Evolutionary conservation across 164 flowering plant species (phyloP).

Genomic region (Sextonia rubra): DNA sequence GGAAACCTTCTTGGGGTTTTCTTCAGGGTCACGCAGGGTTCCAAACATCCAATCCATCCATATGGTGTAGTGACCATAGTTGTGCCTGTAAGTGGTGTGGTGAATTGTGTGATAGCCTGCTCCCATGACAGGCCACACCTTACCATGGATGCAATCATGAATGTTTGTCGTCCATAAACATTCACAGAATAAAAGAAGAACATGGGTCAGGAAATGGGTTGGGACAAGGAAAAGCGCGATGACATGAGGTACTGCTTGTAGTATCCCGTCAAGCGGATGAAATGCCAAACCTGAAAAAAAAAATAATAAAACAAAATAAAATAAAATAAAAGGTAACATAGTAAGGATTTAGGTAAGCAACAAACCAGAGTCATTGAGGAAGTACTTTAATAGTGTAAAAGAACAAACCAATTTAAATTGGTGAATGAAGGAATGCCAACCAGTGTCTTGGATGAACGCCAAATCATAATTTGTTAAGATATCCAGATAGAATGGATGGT

Average conservation of each 20-base stretch:
- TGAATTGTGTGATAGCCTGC: constrained; percentile 98
- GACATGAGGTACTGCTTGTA: constrained; percentile 87
- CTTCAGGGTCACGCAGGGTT: constrained; percentile 72
- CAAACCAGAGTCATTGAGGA: background rate
- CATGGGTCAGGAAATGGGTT: constrained; percentile 70
- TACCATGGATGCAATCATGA: constrained; percentile 84
- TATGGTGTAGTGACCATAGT: constrained; percentile 87
- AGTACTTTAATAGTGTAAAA: background rate
- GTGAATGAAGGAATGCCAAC: background rate
- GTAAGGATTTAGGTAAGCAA: background rate
- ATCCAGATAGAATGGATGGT: background rate
- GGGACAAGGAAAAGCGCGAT: constrained; percentile 77
- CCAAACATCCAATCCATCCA: constrained; percentile 99
- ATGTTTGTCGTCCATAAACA: constrained; percentile 93
- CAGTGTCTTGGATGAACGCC: background rate
- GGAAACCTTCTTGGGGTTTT: constrained; percentile 32
- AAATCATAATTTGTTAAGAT: background rate
- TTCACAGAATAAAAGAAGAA: constrained; percentile 67
- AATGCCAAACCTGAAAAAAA: constrained; percentile 79
- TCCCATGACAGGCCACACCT: constrained; percentile 96
- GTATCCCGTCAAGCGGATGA: constrained; percentile 90
- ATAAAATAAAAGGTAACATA: background rate
- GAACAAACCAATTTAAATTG: background rate
- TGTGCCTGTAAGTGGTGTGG: constrained; percentile 90
- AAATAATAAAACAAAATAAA: no score